A percentile compares a stretch with the other conserved stretches of the same genome.
Conservation (phyloP, 345 rosid species). For the Microcos paniculata region DNA sequence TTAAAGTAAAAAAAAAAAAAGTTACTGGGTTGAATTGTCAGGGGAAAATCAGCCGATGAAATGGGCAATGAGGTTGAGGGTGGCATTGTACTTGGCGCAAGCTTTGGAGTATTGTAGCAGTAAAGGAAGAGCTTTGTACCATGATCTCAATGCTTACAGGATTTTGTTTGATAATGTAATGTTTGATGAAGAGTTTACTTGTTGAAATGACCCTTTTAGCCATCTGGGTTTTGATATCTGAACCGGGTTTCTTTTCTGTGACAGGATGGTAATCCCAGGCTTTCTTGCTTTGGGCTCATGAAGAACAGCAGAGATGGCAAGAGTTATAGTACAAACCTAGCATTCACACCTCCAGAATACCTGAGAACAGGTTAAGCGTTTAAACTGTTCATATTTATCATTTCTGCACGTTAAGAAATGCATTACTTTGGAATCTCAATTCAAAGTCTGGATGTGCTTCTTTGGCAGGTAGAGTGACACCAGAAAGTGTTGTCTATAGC, state of each 20-base stretch:
- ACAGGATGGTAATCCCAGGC: constrained; percentile 92
- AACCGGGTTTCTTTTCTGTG: neutral
- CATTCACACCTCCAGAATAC: constrained; percentile 98
- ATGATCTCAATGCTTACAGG: constrained; percentile 94
- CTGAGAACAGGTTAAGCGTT: constrained; percentile 62
- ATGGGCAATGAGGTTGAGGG: constrained; percentile 97
- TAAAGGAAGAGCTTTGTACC: constrained; percentile 90
- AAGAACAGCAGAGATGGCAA: constrained; percentile 95
- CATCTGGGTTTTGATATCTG: constrained; percentile 3
- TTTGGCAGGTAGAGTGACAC: constrained; percentile 80
- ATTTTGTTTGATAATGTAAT: constrained; percentile 85
- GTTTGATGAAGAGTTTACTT: neutral
- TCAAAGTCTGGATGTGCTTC: constrained; percentile 9
- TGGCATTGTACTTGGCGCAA: constrained; percentile 85
- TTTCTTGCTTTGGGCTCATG: constrained; percentile 94
- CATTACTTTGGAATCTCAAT: neutral
- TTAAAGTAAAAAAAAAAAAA: neutral
- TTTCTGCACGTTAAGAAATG: neutral
- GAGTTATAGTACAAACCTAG: constrained; percentile 93
- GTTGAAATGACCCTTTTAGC: neutral
- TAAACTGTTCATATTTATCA: neutral
- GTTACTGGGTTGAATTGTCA: constrained; percentile 12
- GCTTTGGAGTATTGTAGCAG: constrained; percentile 84
- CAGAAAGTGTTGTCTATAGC: constrained; percentile 94
- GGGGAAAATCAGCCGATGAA: constrained; percentile 99